Evolutionary conservation across 495 filamentous ascomycete genomes (phyloP).

Genomic region (Aspergillus heteromorphus): DNA sequence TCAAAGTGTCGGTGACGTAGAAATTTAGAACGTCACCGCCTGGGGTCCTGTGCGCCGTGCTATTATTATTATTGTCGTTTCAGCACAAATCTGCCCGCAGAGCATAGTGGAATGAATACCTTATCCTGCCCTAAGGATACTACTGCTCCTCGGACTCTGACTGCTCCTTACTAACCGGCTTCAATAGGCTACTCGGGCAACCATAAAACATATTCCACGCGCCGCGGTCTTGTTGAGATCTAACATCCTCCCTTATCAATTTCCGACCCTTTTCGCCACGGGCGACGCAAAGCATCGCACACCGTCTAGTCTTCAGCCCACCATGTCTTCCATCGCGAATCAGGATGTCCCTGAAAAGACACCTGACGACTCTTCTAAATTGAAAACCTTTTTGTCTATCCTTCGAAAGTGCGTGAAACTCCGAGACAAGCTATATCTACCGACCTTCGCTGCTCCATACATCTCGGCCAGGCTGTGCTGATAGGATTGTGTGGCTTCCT

Average conservation of each 20-base stretch:
- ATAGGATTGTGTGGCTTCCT: slow-evolving; percentile 10
- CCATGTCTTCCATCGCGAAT: slow-evolving; percentile 27
- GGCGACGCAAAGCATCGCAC: background rate
- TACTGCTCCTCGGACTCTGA: background rate
- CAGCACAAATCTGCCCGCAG: slow-evolving; percentile 2
- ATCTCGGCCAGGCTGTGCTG: slow-evolving; percentile 10
- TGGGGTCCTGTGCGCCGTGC: slow-evolving; percentile 10
- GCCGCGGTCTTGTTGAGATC: background rate
- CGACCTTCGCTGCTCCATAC: background rate
- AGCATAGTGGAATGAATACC: background rate
- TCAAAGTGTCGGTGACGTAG: background rate
- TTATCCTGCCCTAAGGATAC: background rate
- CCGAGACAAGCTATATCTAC: background rate
- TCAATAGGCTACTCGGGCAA: background rate
- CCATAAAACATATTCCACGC: background rate
- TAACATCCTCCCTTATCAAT: background rate
- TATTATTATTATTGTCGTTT: no score
- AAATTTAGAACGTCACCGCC: slow-evolving; percentile 32
- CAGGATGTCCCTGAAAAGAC: slow-evolving; percentile 51
- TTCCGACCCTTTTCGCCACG: slow-evolving; percentile 2
- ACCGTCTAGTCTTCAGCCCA: background rate
- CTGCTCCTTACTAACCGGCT: background rate
- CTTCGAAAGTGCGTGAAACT: slow-evolving; percentile 61
- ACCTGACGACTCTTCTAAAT: slow-evolving; percentile 74
- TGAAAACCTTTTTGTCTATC: slow-evolving; percentile 78